Evolutionary conservation across 2,329 filamentous ascomycete genomes (phyloP), one percentile per base, ranked within the genome.

Genomic region (Nemania serpens): DNA sequence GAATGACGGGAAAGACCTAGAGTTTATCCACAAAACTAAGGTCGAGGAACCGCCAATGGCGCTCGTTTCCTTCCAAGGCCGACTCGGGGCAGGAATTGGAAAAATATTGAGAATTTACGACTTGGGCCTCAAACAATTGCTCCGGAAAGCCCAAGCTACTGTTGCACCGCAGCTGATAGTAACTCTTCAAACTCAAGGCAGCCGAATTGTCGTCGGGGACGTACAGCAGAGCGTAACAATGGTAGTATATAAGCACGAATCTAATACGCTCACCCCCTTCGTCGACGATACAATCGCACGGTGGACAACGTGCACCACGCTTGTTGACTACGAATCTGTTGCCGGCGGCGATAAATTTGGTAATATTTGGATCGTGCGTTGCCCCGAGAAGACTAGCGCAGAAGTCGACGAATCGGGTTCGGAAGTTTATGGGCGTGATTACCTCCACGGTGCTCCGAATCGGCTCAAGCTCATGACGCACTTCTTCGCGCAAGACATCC

Each of bases 321-420:
- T 99, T 92, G 88, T 98, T 1, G 95, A 99, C 77, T 99, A 99
- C 75, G 95, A 99, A 74, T 96, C 95, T 1, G 88, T 91, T 22
- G 93, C 93, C 2, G 95, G 94, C 37, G 94, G 94, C 37, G 95
- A 99, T 79, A 98, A 97, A 74, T 99, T 99, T 67, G 96, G 95
- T 62, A 99, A 99, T 70, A 78, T 99, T 15, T 99, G 93, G 88
- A 85, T 99, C 46, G 83, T 99, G 33, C 90, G 95, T 49, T 95
- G 91, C 70, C 93, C 94, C 0, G 81, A 88, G 62, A 95, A 96
- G 74, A 88, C 89, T 7, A 96, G 91, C 39, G 89, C 93, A 66
- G 91, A 96, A 74, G 90, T 93, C 0, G 95, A 99, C 70, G 95
- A 97, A 75, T 91, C 96, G 62, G 91, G 91, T 48, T 91, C 91